A percentile compares a stretch with the other conserved stretches of the same genome.
Evolutionary conservation across 1,284 basidiomycete genomes (phyloP).

Genomic region (Heterobasidion irregulare): DNA sequence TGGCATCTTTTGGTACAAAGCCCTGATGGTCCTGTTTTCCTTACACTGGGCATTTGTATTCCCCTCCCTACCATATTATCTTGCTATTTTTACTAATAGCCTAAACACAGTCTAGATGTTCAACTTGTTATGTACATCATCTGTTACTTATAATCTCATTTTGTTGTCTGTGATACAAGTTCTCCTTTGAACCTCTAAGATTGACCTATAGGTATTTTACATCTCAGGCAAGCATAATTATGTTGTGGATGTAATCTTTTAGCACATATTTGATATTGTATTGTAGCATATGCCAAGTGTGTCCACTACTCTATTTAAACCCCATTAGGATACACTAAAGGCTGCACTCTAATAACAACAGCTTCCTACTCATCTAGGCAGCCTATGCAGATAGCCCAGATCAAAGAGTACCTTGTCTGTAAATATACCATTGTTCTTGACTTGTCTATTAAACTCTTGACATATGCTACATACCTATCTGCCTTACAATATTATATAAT

Average conservation of each 20-base stretch:
- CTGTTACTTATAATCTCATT: conserved; percentile 21
- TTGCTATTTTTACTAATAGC: conserved; percentile 24
- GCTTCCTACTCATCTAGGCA: conserved; percentile 13
- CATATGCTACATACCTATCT: conserved; percentile 22
- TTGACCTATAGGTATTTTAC: conserved; percentile 18
- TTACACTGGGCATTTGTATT: conserved; percentile 8
- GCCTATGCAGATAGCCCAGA: conserved; percentile 21
- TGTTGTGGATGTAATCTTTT: conserved; percentile 20
- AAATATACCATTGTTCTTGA: conserved; percentile 25
- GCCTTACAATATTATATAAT: conserved; percentile 28
- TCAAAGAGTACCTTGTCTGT: conserved; percentile 19
- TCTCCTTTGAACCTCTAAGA: conserved; percentile 11
- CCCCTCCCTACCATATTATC: not conserved
- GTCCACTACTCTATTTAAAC: conserved; percentile 15
- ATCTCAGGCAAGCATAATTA: conserved; percentile 16
- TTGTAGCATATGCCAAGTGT: conserved; percentile 11
- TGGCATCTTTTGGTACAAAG: conserved; percentile 24
- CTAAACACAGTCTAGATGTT: conserved; percentile 26
- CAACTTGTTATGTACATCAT: conserved; percentile 15
- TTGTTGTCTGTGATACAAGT: conserved; percentile 18
- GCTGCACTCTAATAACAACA: conserved; percentile 15
- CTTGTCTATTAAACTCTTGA: conserved; percentile 20
- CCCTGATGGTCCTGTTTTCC: conserved; percentile 15
- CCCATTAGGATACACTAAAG: conserved; percentile 19
- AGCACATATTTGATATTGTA: conserved; percentile 8